Percentiles rank a stretch among this genome's conserved stretches.
phyloP scores from a whole-genome alignment of 176 grass and related monocot species.

The Otatea glauca region DNA sequence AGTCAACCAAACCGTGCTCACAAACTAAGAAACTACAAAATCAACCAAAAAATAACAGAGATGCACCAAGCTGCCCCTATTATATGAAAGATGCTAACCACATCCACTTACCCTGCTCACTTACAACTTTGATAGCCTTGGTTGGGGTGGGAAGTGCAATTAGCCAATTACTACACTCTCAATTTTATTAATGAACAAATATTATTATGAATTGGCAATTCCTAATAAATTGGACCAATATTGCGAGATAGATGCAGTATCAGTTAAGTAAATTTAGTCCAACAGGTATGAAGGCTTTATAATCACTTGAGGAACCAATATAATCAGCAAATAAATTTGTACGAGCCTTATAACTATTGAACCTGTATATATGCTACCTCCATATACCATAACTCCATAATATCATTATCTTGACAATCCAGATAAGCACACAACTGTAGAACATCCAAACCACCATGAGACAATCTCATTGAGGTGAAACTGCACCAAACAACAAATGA shows the following conservation, averaged over 20 bases:
- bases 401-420: background rate
- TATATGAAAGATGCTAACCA: constrained; percentile 25
- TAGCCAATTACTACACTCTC: background rate
- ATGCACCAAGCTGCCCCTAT: constrained; percentile 15
- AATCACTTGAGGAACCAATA: background rate
- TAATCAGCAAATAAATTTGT: background rate
- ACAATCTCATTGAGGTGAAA: background rate
- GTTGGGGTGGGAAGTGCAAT: background rate
- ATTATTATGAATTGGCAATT: background rate
- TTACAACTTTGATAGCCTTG: background rate
- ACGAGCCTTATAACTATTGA: background rate
- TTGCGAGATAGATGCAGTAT: background rate
- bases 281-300: constrained; percentile 1
- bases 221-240: background rate
- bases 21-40: background rate
- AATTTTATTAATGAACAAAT: background rate
- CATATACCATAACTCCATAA: constrained; percentile 10
- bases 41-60: background rate
- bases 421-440: background rate
- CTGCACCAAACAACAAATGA: background rate
- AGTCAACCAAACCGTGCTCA: constrained; percentile 1
- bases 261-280: background rate
- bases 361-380: background rate
- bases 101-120: background rate
- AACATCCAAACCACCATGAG: background rate